Percentiles rank a stretch among this genome's conserved stretches.
phyloP scores from a whole-genome alignment of 2,329 filamentous ascomycete species.

The Aureobasidium sp. region DNA sequence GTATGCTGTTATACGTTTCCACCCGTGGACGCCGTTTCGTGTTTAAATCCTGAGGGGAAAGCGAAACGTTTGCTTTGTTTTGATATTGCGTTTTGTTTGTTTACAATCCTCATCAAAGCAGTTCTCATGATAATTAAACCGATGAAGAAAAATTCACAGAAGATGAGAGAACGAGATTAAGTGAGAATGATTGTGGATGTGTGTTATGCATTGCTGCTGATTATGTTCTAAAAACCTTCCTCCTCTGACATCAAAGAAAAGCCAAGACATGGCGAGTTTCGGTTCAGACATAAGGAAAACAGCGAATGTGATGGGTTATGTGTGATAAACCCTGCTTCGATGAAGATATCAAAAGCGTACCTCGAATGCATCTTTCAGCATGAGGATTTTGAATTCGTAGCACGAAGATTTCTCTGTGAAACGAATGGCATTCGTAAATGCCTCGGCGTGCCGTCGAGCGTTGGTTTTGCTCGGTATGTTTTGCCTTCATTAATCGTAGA shows the following conservation, averaged over 20 bases:
- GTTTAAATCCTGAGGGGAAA: neutral
- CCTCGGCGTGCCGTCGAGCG: conserved; percentile 8
- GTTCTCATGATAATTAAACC: neutral
- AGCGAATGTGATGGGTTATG: neutral
- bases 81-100: neutral
- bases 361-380: conserved; percentile 8
- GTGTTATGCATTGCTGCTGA: neutral
- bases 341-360: neutral
- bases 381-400: conserved; percentile 4
- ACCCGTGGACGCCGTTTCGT: conserved; percentile 2
- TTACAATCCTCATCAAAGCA: neutral
- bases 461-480: neutral
- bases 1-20: neutral
- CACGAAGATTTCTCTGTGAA: neutral
- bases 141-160: neutral
- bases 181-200: neutral
- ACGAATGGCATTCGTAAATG: neutral
- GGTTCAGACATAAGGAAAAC: neutral
- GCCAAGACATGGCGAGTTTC: neutral
- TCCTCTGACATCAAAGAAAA: neutral
- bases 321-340: neutral
- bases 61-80: conserved; percentile 4
- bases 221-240: neutral
- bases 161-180: neutral
- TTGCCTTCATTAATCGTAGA: conserved; percentile 6